Base-by-base conservation (phyloP, 495 filamentous ascomycete species). In the Bombardia bombarda region DNA sequence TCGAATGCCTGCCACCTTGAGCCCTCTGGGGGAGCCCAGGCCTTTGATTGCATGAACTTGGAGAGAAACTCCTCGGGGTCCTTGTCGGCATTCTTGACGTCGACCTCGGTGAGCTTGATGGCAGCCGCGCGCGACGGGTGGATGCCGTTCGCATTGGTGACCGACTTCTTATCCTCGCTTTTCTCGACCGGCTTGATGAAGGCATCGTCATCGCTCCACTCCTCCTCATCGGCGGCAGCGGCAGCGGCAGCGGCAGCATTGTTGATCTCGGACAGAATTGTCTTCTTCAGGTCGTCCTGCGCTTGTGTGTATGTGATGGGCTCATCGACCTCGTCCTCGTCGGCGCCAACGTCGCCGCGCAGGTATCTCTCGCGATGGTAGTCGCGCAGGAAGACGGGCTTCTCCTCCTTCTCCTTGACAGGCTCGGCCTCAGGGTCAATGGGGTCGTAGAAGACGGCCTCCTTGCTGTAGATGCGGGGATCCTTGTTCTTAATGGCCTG, bases 301-400 rank as follows among this genome's bases (percentile, higher is more conserved):
- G 96, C 86, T 55, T 95, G 77, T 9, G 71, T 77, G 54, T 92
- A 96, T 19, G 89, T 90, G 49, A 66, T 72, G 12, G 80, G 76
- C 2, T 67, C 62, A 12, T 64, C 49, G 34, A 77, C 76, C 3
- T 67, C 67, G 19, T 73, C 67, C 21, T 70, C 71, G 31, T 75
- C 82, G n/a, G 66, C 66, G 16, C 68, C 68, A 20, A 67, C 63
- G 35, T 76, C 65, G 22, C 79, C 80, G 19, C 73, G 75, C 33
- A 98, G 55, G 8, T 95, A 71, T 44, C 90, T 90, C 60, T 85
- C 77, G 34, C 87, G 78, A 52, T 98, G 92, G 58, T 96, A 98
- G 58, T 97, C 87, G 48, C 73, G 77, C 39, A 98, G 70, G 42
- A 79, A 87, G 70, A 98, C 82, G 6, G 90, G 78, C 66, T 90